phyloP scores from a whole-genome alignment of 805 yeast genomes.

The Myxozyma nipponensis region DNA sequence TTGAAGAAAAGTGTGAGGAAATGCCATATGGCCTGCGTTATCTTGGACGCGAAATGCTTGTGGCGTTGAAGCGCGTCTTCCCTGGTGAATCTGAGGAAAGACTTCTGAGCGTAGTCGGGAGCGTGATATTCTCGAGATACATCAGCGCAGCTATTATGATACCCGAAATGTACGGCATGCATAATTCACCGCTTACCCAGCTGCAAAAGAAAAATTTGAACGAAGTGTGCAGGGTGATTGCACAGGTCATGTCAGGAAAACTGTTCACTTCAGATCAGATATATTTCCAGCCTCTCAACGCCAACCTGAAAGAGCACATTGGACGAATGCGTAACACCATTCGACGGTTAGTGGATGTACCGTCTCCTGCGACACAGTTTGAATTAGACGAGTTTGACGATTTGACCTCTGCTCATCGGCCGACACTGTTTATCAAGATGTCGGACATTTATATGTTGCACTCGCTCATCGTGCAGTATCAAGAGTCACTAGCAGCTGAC shows the following conservation, averaged over 20 bases:
- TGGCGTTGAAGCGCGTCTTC: conserved; percentile 38
- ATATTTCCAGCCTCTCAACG: conserved; percentile 76
- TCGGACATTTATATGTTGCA: conserved; percentile 40
- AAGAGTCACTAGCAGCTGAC: conserved; percentile 26
- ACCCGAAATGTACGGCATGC: conserved; percentile 50
- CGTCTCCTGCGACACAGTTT: conserved; percentile 57
- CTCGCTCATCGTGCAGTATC: conserved; percentile 36
- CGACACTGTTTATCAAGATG: conserved; percentile 38
- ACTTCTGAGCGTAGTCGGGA: conserved; percentile 65
- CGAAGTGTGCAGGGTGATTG: conserved; percentile 54
- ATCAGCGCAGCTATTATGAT: conserved; percentile 39
- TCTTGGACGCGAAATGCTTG: conserved; percentile 46
- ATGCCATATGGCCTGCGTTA: conserved; percentile 55
- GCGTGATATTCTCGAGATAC: conserved; percentile 40
- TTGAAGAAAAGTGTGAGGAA: conserved; percentile 44
- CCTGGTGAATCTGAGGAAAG: conserved; percentile 59
- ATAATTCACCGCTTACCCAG: conserved; percentile 36
- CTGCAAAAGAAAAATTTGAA: conserved; percentile 49
- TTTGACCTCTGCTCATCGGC: conserved; percentile 49
- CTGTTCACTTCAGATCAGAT: conserved; percentile 60
- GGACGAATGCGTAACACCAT: conserved; percentile 48
- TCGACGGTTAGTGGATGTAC: conserved; percentile 48
- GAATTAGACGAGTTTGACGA: conserved; percentile 67
- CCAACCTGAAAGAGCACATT: conserved; percentile 53
- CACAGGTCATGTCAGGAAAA: conserved; percentile 64